Percentiles rank a stretch among this genome's conserved stretches.
Conservation (phyloP, 106 monocot species). For the Acorus calamus region DNA sequence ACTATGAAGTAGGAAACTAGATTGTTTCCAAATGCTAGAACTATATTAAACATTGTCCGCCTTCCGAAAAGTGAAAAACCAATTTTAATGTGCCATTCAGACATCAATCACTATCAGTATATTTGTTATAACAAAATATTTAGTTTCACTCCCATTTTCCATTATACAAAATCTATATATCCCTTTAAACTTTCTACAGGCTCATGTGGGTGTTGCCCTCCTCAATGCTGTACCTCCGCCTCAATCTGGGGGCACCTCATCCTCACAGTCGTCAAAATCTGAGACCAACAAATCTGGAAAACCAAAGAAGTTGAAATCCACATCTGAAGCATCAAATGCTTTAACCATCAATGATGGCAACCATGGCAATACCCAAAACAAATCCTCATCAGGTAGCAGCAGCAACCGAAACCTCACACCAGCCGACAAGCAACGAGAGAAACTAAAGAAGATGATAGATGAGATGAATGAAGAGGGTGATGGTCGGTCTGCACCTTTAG, state of each 20-base stretch:
- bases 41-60: too few relatives aligned
- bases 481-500: conserved; percentile 56
- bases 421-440: conserved; percentile 70
- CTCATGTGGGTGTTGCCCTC: conserved; percentile 94
- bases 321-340: conserved; percentile 30
- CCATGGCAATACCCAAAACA: too few relatives aligned
- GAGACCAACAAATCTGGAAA: conserved; percentile 44
- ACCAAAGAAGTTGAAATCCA: conserved; percentile 45
- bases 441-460: conserved; percentile 70
- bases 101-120: too few relatives aligned
- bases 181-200: conserved; percentile 30
- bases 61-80: too few relatives aligned
- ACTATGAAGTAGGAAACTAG: neutral
- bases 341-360: too few relatives aligned
- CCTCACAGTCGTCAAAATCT: conserved; percentile 30
- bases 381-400: conserved; percentile 7
- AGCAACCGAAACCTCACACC: conserved; percentile 60
- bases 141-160: too few relatives aligned
- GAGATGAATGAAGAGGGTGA: conserved; percentile 94
- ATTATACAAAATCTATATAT: neutral
- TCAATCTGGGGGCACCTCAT: conserved; percentile 30
- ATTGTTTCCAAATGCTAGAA: neutral
- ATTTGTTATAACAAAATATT: too few relatives aligned
- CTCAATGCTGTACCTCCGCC: conserved; percentile 70
- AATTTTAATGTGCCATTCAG: too few relatives aligned